Evolutionary conservation across 345 rosid genomes (phyloP).

Genomic region (Eutrema yunnanense): DNA sequence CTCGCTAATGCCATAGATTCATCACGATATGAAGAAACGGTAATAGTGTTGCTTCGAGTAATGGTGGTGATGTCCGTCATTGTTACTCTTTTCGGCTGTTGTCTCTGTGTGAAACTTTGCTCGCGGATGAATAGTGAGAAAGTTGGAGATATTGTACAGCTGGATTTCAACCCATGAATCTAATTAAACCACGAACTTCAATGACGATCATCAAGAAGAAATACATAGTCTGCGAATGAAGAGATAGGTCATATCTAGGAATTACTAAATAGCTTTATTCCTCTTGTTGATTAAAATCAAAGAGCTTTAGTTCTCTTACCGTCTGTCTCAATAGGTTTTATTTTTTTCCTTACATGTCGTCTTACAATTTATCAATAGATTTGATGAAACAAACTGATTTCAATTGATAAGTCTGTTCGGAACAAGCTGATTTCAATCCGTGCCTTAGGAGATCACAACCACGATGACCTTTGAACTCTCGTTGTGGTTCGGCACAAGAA

Average conservation of each 20-base stretch:
- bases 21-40: no score
- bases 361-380: no score
- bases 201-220: background rate
- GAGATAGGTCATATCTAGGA: background rate
- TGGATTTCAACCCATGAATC: background rate
- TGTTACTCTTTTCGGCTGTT: background rate
- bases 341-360: background rate
- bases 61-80: no score
- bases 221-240: background rate
- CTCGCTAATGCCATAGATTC: no score
- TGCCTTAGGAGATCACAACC: no score
- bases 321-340: background rate
- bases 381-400: no score
- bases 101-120: background rate
- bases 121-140: background rate
- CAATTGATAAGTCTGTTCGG: no score
- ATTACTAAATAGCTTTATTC: background rate
- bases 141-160: background rate
- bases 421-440: no score
- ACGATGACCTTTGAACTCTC: no score
- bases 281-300: background rate
- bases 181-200: background rate
- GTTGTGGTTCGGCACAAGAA: no score
- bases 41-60: no score
- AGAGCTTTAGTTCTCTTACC: background rate